phyloP scores from a whole-genome alignment of 148 eudicot species.

The Mesembryanthemum crystallinum region DNA sequence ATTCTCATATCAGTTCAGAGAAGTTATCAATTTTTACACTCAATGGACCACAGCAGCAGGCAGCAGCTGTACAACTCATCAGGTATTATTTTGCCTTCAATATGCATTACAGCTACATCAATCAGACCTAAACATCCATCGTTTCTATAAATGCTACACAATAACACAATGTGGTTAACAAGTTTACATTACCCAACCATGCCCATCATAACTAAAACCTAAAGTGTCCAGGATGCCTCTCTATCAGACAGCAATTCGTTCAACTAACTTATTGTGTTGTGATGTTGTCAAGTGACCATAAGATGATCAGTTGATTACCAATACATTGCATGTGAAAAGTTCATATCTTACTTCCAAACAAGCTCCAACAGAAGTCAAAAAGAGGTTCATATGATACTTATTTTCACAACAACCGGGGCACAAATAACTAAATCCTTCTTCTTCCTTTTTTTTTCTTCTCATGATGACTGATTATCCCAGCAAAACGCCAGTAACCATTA shows the following conservation, averaged over 20 bases:
- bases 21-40: not conserved
- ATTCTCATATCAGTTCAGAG: not conserved
- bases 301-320: too few species aligned
- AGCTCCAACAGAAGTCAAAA: too few species aligned
- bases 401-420: not conserved
- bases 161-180: not conserved
- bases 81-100: not conserved
- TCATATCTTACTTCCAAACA: not conserved
- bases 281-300: not conserved
- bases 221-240: not conserved
- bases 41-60: not conserved
- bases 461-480: too few species aligned
- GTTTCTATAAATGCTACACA: not conserved
- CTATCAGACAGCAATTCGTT: constrained; percentile 4
- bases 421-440: too few species aligned
- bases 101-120: not conserved
- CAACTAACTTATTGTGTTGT: not conserved
- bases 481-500: not conserved
- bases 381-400: not conserved
- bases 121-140: not conserved
- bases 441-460: too few species aligned
- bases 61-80: not conserved
- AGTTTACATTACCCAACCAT: not conserved
- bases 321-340: not conserved
- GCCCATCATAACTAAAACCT: not conserved